These are phyloP conservation scores for Myxozyma kluyveri DNA, from an alignment of 805 yeast genomes.

Conservation along the genomic window DNA sequence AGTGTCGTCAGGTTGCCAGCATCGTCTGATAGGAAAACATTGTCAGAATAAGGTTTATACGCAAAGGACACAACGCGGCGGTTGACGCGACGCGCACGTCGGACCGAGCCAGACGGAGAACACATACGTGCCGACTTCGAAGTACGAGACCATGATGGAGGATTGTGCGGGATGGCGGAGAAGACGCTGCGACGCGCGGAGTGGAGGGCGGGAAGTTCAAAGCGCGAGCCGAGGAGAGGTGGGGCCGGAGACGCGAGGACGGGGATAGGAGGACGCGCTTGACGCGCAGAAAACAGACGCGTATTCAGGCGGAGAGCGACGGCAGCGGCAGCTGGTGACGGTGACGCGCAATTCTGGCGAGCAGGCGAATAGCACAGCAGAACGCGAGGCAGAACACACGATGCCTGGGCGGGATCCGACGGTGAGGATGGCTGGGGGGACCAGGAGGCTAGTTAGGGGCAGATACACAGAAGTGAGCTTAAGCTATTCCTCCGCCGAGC, in stretches of 20 bases:
- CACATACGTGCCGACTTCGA: conserved; percentile 28
- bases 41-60: not conserved
- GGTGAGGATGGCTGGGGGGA: not conserved
- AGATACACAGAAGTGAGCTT: no score
- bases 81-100: conserved; percentile 2
- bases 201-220: not conserved
- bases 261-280: conserved; percentile 6
- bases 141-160: conserved; percentile 27
- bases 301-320: conserved; percentile 1
- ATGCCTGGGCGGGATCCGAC: not conserved
- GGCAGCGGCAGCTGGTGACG: no score
- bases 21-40: conserved; percentile 40
- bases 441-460: no score
- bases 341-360: no score
- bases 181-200: not conserved
- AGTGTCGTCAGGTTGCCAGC: conserved; percentile 76
- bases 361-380: no score
- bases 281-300: conserved; percentile 7
- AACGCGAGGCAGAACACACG: not conserved
- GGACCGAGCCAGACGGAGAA: not conserved
- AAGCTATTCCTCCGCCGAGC: no score
- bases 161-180: conserved; percentile 1
- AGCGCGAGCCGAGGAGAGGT: not conserved
- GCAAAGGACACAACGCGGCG: not conserved
- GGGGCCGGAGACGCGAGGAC: not conserved